A percentile compares a stretch with the other conserved stretches of the same genome.
phyloP scores from a whole-genome alignment of 208 protist genomes.

The Acanthamoeba healyi region DNA sequence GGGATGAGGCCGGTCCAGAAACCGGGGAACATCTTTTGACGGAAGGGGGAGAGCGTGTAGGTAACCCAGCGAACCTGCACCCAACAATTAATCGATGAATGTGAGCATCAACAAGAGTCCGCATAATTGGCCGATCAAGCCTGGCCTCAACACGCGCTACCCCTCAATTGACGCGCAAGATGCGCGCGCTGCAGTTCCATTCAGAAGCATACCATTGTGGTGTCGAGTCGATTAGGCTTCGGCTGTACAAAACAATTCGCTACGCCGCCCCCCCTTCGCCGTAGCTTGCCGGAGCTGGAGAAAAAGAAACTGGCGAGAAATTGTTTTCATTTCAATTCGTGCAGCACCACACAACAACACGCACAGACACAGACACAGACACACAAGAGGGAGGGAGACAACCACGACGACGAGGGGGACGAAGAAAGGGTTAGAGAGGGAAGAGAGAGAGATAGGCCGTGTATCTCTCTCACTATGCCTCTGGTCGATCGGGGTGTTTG shows the following conservation, averaged over 20 bases:
- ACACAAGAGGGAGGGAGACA: too few species aligned
- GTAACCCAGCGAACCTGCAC: slow-evolving; percentile 52
- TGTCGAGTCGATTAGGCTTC: background rate
- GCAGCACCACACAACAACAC: too few species aligned
- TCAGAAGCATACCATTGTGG: background rate
- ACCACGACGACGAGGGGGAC: background rate
- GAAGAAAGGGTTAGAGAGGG: background rate
- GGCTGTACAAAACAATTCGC: too few species aligned
- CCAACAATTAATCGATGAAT: background rate
- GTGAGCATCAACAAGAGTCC: background rate
- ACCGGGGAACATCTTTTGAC: slow-evolving; percentile 59
- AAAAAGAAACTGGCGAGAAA: too few species aligned
- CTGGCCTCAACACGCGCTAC: background rate
- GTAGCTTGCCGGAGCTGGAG: too few species aligned
- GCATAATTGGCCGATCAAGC: too few species aligned
- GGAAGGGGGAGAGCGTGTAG: slow-evolving; percentile 64
- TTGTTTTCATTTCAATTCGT: too few species aligned
- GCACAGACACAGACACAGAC: too few species aligned
- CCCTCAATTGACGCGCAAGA: too few species aligned
- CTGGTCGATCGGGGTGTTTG: slow-evolving; percentile 58
- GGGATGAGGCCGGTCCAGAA: slow-evolving; percentile 45
- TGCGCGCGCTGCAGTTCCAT: too few species aligned
- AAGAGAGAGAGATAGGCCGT: background rate
- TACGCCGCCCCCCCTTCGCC: too few species aligned
- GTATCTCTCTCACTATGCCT: background rate